Base-by-base conservation (phyloP, 352 stramenopile genomes). In the Phytophthora crassamura region DNA sequence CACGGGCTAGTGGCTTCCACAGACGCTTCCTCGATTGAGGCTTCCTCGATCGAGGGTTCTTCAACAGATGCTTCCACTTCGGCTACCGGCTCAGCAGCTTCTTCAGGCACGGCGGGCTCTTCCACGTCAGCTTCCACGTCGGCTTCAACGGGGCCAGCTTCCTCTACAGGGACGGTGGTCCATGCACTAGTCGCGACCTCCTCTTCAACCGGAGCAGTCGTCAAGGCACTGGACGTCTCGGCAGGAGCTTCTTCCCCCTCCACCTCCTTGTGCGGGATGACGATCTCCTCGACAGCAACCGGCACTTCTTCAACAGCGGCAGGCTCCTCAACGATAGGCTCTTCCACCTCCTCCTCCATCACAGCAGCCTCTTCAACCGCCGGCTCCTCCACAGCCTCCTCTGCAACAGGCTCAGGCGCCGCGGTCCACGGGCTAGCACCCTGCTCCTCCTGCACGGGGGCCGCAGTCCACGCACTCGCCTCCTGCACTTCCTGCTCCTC, bases 131-230 rank as follows among this genome's bases (percentile, higher is more conserved):
- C 69, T 16, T 59, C 32, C 47, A 72, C 50, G 40, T 71, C 53
- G 5, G 59, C 59, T 7, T 55, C 62, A 35, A 54, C 54, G n/a
- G 64, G 50, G 18, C 49, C 43, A 14, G 53, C 32, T 57, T 72
- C 59, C 7, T 74, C 52, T 20, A 71, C 64, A 43, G 74, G 68
- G 8, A 66, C 16, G 8, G 68, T 49, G 48, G 78, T 88, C 81
- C 78, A 88, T 28, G 77, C 67, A 22, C 49, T 70, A 12, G 61
- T 53, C n/a, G 42, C 25, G 8, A 54, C 50, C 7, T 70, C 56
- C 15, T 63, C 16, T 7, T 66, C 34, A 48, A 58, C 59, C 12
- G 28, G 43, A 18, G 32, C 32, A 39, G 54, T 70, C 6, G 34
- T 67, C 67, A 53, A 62, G 1, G 42, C 39, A 11, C 61, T 62